These are phyloP conservation scores for Aegilops bicornis DNA, from an alignment of 176 grass and related monocot species.

Conservation along the genomic window DNA sequence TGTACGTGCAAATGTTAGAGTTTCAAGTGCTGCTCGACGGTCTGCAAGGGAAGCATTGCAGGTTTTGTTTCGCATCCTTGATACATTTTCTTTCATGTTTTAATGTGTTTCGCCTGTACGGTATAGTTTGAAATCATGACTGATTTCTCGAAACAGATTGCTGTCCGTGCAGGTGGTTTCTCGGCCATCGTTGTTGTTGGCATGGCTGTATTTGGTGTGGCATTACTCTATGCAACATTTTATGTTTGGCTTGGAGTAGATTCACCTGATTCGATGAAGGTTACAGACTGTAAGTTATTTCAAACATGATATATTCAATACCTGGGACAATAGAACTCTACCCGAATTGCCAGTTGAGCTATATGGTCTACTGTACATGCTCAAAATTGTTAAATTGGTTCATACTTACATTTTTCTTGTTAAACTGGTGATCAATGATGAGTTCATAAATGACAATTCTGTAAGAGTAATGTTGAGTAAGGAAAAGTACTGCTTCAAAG, in stretches of 20 bases:
- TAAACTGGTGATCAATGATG: not conserved
- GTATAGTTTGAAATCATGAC: conserved; percentile 30
- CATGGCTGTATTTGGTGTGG: conserved; percentile 99
- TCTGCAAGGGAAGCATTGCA: conserved; percentile 99
- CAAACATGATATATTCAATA: conserved; percentile 23
- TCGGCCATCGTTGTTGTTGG: conserved; percentile 96
- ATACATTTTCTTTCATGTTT: conserved; percentile 15
- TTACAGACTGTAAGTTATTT: conserved; percentile 86
- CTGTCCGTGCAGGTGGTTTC: conserved; percentile 98
- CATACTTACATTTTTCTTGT: not conserved
- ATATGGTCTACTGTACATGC: not conserved
- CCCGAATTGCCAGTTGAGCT: not conserved
- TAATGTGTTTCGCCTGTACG: not conserved
- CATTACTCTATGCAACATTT: conserved; percentile 91
- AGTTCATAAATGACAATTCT: not conserved
- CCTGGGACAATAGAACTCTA: conserved; percentile 8
- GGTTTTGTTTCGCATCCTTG: conserved; percentile 51
- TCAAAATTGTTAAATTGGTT: not conserved
- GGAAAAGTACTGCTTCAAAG: not conserved
- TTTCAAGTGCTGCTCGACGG: conserved; percentile 95
- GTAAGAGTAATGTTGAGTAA: not conserved
- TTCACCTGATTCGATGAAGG: conserved; percentile 94
- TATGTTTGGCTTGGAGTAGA: conserved; percentile 92
- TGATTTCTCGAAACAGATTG: conserved; percentile 68
- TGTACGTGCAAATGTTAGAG: conserved; percentile 98